Percentiles rank a stretch among this genome's conserved stretches.
Conservation (phyloP, 1,284 basidiomycete genomes). For the Boletellus deceptivus region DNA sequence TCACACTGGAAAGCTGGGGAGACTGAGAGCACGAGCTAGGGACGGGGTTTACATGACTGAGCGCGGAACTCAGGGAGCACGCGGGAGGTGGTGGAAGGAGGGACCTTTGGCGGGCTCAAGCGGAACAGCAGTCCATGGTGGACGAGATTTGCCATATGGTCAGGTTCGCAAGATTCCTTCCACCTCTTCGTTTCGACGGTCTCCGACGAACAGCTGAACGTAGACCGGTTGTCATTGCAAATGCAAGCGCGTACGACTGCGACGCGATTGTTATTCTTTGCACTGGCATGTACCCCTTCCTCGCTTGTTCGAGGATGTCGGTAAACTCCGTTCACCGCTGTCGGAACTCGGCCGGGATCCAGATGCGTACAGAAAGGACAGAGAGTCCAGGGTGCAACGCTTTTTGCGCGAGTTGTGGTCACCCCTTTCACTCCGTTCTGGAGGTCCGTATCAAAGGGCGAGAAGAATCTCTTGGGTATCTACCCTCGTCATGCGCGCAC, state of each 20-base stretch:
- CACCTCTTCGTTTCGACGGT: constrained; percentile 15
- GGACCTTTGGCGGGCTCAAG: background rate
- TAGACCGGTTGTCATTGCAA: constrained; percentile 27
- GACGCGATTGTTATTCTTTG: constrained; percentile 1
- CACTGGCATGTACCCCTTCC: constrained; percentile 3
- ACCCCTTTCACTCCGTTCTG: background rate
- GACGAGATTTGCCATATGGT: constrained; percentile 15
- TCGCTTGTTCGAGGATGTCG: background rate
- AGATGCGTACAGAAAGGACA: background rate
- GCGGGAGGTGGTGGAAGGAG: background rate
- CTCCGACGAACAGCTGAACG: constrained; percentile 25
- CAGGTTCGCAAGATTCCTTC: constrained; percentile 24
- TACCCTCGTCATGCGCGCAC: background rate
- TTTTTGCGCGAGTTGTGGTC: background rate
- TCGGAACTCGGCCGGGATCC: background rate
- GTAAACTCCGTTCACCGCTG: background rate
- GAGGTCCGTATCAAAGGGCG: background rate
- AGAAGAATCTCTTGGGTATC: background rate
- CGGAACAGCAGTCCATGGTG: constrained; percentile 8
- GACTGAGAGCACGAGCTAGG: background rate
- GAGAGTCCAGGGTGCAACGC: background rate
- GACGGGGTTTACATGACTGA: background rate
- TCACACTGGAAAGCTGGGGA: background rate
- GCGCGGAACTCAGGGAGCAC: background rate
- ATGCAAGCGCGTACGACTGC: no score